A percentile compares a stretch with the other conserved stretches of the same genome.
Conservation (phyloP, 1,139 yeast species). For the Saccharomycopsis crataegensis region DNA sequence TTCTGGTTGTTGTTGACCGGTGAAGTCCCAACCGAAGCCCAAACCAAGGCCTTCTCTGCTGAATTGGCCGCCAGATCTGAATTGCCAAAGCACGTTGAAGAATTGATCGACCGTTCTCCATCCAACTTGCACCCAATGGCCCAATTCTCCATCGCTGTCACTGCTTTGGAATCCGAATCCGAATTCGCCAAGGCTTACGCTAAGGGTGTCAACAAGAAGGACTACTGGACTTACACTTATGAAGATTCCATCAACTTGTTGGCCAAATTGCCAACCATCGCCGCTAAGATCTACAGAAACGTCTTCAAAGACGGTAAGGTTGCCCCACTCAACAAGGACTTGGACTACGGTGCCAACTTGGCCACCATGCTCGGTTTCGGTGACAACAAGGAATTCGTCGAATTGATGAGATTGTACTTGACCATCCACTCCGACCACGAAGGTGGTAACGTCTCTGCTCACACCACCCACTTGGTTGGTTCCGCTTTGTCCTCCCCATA, state of each 20-base stretch:
- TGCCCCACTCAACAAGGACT: slow-evolving; percentile 59
- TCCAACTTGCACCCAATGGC: slow-evolving; percentile 94
- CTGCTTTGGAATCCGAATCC: slow-evolving; percentile 86
- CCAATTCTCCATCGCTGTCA: slow-evolving; percentile 87
- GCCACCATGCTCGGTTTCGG: slow-evolving; percentile 81
- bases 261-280: slow-evolving; percentile 88
- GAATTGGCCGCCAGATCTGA: slow-evolving; percentile 80
- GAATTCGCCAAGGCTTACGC: slow-evolving; percentile 89
- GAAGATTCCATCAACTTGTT: slow-evolving; percentile 85
- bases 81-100: slow-evolving; percentile 81
- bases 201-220: slow-evolving; percentile 75
- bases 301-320: slow-evolving; percentile 81
- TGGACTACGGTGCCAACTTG: slow-evolving; percentile 91
- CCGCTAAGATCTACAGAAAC: slow-evolving; percentile 91
- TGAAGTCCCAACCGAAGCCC: slow-evolving; percentile 72
- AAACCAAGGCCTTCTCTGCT: slow-evolving; percentile 66
- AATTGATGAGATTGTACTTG: slow-evolving; percentile 86
- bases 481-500: slow-evolving; percentile 92
- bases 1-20: slow-evolving; percentile 92
- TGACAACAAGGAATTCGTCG: slow-evolving; percentile 71
- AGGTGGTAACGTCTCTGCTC: slow-evolving; percentile 98
- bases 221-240: slow-evolving; percentile 88
- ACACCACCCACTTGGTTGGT: slow-evolving; percentile 94
- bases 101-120: slow-evolving; percentile 77
- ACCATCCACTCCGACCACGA: slow-evolving; percentile 97